Base-by-base conservation (phyloP, 768 basidiomycete genomes). In the Serendipita sp. region DNA sequence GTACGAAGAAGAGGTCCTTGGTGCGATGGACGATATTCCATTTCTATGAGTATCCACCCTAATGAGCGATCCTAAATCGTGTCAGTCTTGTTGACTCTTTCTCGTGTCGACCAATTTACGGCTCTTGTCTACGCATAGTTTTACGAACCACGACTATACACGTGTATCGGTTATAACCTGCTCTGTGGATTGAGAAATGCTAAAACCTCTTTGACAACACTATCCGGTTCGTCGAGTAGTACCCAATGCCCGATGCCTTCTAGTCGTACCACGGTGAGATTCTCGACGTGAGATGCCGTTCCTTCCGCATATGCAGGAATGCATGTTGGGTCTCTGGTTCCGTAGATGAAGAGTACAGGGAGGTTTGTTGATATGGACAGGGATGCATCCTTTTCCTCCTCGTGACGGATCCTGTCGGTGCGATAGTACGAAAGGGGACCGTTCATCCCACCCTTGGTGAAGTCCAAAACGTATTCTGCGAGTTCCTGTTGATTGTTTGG, bases 341-440 rank as follows among this genome's bases (percentile, higher is more conserved):
- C 86, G 71, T 81, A 81, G 30, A 88, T 71, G 66, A 80, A 81
- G 2, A 88, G 76, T 28, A 85, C 80, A 0, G 85, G 84, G 10
- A 18, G 76, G 67, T 80, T 74, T 10, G 74, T 47, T 41, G 8
- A 13, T 8, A 41, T 41, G 41, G 8, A 44, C 36, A 8, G 15
- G 41, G 28, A 58, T 16, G 38, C 44, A 8, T 58, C 64, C 58
- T 44, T 41, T 69, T 89, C 86, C 72, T 91, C 89, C 16, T 88
- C 81, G 70, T 80, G 81, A n/a, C 86, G 80, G 66, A 76, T 66
- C 66, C 78, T 77, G 11, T 75, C 72, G 1, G 85, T 88, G 36
- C 87, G 81, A 68, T 89, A 90, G 71, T 88, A 91, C 65, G 85
- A 86, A n/a, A 89, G 72, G 2, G 88, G 86, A 1, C 86, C 87